Evolutionary conservation across 2,329 filamentous ascomycete genomes (phyloP).

Genomic region (Nothophaeocryptopus gaeumannii): DNA sequence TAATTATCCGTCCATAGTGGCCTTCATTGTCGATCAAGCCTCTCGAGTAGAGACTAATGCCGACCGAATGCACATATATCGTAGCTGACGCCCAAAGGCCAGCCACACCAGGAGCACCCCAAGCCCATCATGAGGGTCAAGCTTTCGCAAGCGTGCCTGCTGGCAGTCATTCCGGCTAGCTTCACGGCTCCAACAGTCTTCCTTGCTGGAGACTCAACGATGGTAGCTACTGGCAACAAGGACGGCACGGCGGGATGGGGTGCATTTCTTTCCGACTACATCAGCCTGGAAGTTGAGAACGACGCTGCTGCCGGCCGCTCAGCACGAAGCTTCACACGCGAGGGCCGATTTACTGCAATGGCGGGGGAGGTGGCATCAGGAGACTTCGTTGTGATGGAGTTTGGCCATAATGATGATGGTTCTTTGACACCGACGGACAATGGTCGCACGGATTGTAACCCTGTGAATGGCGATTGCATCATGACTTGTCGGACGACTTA

Average conservation of each 20-base stretch:
- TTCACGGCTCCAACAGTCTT: conserved; percentile 44
- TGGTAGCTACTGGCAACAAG: conserved; percentile 51
- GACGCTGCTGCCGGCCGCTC: conserved; percentile 64
- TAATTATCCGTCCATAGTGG: no score
- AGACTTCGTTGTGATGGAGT: conserved; percentile 68
- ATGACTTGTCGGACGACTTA: conserved; percentile 41
- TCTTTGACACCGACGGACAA: conserved; percentile 57
- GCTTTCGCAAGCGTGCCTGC: background rate
- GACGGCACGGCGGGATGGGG: conserved; percentile 58
- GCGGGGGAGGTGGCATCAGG: conserved; percentile 52
- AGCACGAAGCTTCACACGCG: conserved; percentile 64
- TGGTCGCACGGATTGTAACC: conserved; percentile 56
- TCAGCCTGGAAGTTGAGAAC: conserved; percentile 57
- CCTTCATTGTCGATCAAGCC: no score
- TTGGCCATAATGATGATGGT: conserved; percentile 71
- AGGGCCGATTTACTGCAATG: conserved; percentile 62
- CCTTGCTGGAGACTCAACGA: conserved; percentile 61
- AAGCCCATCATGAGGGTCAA: background rate
- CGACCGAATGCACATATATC: no score
- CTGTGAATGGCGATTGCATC: conserved; percentile 53
- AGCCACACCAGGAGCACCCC: background rate
- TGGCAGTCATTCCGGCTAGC: background rate
- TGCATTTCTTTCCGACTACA: conserved; percentile 54
- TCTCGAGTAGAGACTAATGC: no score
- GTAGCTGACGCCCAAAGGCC: background rate